These are phyloP conservation scores for Scleromitrula shiraiana DNA, from an alignment of 2,329 filamentous ascomycete genomes.

Conservation along the genomic window DNA sequence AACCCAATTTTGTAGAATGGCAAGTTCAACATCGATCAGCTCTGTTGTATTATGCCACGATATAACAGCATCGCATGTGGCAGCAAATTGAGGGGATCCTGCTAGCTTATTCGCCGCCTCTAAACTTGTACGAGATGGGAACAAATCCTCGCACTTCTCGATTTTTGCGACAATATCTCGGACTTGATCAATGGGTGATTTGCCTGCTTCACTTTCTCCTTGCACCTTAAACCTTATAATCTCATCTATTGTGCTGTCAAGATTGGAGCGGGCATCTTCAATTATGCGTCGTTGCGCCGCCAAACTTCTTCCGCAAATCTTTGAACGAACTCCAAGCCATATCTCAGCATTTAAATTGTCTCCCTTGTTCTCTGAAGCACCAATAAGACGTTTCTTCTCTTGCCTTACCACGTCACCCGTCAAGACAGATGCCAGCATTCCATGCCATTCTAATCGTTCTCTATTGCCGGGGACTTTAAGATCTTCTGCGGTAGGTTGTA, in stretches of 20 bases:
- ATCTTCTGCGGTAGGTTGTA: constrained; percentile 84
- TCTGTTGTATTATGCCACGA: constrained; percentile 97
- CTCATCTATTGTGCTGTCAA: constrained; percentile 72
- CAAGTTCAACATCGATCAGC: constrained; percentile 90
- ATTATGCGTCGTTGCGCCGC: constrained; percentile 80
- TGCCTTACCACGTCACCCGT: constrained; percentile 96
- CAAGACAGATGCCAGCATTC: constrained; percentile 91
- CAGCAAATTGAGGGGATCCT: constrained; percentile 66
- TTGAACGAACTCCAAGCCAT: constrained; percentile 83
- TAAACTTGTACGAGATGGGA: constrained; percentile 71
- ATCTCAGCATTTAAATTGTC: constrained; percentile 65
- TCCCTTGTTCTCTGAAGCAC: constrained; percentile 54
- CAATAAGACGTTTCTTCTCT: constrained; percentile 92
- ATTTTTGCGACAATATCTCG: constrained; percentile 84
- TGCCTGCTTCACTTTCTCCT: constrained; percentile 80
- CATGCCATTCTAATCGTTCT: constrained; percentile 93
- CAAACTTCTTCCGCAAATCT: constrained; percentile 73
- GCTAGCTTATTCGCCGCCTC: constrained; percentile 68
- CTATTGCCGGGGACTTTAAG: constrained; percentile 79
- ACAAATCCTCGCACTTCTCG: constrained; percentile 78
- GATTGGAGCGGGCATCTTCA: constrained; percentile 68
- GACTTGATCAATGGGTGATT: constrained; percentile 80
- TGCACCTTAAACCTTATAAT: constrained; percentile 93
- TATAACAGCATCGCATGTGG: constrained; percentile 81
- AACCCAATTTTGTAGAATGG: constrained; percentile 90